phyloP scores from a whole-genome alignment of 495 filamentous ascomycete species.

The Penicillium parvum region DNA sequence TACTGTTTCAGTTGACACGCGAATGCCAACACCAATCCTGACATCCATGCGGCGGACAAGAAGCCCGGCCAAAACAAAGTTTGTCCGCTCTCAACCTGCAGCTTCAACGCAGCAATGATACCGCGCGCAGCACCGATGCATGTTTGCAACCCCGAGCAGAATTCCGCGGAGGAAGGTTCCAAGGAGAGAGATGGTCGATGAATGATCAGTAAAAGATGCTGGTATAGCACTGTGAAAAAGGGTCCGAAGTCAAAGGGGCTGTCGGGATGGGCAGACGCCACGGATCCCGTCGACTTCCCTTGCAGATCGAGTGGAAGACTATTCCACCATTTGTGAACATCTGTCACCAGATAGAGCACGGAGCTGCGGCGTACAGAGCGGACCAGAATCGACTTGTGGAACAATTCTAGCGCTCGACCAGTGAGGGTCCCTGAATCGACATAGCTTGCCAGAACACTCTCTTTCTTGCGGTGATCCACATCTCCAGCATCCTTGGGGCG shows the following conservation, averaged over 20 bases:
- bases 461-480: constrained; percentile 18
- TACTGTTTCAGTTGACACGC: constrained; percentile 41
- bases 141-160: constrained; percentile 37
- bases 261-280: background rate
- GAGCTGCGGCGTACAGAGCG: constrained; percentile 33
- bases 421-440: constrained; percentile 39
- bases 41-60: constrained; percentile 40
- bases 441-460: constrained; percentile 34
- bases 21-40: constrained; percentile 37
- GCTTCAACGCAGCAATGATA: constrained; percentile 32
- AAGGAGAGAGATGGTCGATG: constrained; percentile 42
- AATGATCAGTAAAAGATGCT: constrained; percentile 66
- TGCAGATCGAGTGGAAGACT: constrained; percentile 31
- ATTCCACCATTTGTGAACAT: constrained; percentile 47
- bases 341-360: constrained; percentile 36
- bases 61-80: constrained; percentile 42
- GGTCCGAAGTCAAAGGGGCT: constrained; percentile 35
- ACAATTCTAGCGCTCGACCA: constrained; percentile 37
- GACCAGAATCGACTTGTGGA: constrained; percentile 39
- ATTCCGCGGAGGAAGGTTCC: constrained; percentile 31
- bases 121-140: constrained; percentile 37
- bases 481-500: too few species aligned
- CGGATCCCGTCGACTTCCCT: constrained; percentile 1
- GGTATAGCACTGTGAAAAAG: constrained; percentile 56
- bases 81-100: constrained; percentile 27